phyloP scores from a whole-genome alignment of 129 eudicot species.

The Kitagawia praeruptora region DNA sequence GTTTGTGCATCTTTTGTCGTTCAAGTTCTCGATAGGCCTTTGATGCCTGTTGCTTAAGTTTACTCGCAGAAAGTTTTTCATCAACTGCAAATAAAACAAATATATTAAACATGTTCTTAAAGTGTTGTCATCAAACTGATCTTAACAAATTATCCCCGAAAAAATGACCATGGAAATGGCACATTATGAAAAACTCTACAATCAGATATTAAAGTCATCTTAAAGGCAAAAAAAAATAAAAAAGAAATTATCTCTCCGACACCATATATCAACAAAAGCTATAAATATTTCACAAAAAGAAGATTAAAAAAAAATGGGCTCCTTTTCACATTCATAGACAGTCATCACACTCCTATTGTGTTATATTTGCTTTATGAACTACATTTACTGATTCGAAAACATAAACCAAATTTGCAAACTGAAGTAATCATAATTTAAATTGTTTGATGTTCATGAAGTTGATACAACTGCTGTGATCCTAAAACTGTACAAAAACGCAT shows the following conservation, averaged over 20 bases:
- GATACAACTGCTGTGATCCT: not conserved
- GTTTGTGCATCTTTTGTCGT: conserved; percentile 41
- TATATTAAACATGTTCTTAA: not conserved
- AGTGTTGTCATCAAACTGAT: not conserved
- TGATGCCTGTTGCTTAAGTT: conserved; percentile 36
- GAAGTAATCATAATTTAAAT: not conserved
- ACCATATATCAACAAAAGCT: not conserved
- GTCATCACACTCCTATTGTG: not conserved
- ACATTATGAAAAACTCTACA: not conserved
- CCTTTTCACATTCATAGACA: no score
- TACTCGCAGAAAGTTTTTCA: conserved; percentile 34
- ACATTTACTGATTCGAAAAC: not conserved
- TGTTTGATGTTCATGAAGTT: not conserved
- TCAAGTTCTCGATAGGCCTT: conserved; percentile 49
- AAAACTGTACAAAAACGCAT: not conserved
- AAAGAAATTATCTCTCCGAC: not conserved
- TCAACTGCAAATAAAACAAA: conserved; percentile 40
- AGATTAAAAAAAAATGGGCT: no score
- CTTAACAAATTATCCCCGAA: not conserved
- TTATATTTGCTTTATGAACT: not conserved
- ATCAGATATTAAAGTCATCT: not conserved
- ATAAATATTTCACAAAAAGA: not conserved
- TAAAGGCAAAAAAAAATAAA: not conserved
- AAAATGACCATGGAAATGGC: not conserved
- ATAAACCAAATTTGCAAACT: not conserved